phyloP scores from a whole-genome alignment of 768 basidiomycete species.

The Fomitopsis serialis region DNA sequence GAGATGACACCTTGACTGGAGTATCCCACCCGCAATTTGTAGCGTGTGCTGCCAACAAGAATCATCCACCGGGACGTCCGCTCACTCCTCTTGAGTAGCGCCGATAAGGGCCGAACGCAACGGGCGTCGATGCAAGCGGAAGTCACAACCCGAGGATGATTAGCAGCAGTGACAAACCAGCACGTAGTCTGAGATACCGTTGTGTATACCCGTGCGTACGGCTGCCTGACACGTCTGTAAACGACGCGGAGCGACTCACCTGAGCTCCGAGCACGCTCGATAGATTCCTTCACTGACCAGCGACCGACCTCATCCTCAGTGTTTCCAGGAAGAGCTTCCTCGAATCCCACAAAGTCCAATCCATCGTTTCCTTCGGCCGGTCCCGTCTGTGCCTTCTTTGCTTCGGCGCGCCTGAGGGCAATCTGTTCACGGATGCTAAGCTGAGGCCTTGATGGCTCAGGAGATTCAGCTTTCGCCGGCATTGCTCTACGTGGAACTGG shows the following conservation, averaged over 20 bases:
- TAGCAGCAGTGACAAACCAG: too few relatives aligned
- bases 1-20: too few relatives aligned
- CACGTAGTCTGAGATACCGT: background rate
- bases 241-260: conserved; percentile 41
- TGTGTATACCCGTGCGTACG: background rate
- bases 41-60: too few relatives aligned
- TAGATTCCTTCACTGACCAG: conserved; percentile 64
- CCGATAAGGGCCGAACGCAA: too few relatives aligned
- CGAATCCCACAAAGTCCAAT: conserved; percentile 35
- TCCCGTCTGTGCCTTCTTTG: conserved; percentile 50
- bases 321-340: conserved; percentile 39
- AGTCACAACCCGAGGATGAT: too few relatives aligned
- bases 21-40: too few relatives aligned
- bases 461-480: conserved; percentile 4
- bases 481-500: conserved; percentile 4
- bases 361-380: conserved; percentile 17
- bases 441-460: conserved; percentile 24
- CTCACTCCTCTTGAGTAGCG: too few relatives aligned
- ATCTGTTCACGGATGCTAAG: conserved; percentile 72
- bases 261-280: conserved; percentile 72
- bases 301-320: conserved; percentile 50
- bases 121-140: too few relatives aligned
- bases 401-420: conserved; percentile 73
- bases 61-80: too few relatives aligned
- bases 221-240: conserved; percentile 13